Base-by-base conservation (phyloP, 495 filamentous ascomycete genomes). In the Rostrohypoxylon terebratum region DNA sequence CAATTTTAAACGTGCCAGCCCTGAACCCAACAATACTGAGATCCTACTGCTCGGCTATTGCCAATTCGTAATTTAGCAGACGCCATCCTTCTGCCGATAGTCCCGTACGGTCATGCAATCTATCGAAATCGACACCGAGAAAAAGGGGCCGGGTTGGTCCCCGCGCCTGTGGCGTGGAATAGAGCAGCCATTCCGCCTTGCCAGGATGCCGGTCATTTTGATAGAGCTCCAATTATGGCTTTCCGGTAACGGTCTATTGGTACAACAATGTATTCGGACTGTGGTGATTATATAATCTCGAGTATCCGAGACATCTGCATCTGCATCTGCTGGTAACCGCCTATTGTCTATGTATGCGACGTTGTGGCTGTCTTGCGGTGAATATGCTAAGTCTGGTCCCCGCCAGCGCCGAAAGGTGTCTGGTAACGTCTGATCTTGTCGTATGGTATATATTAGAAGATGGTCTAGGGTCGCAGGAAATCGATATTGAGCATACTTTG, bases 111-210 rank as follows among this genome's bases (percentile, higher is more conserved):
- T 8, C 11, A 69, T 38, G 69, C 40, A 65, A 50, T 40, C 44
- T 38, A 42, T 68, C 57, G 2, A 57, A 74, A 63, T 33, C 21
- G 57, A 69, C 71, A 66, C 71, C 66, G 61, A 66, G n/a, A 16
- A 64, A 53, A 16, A 54, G 34, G 45, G 53, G 13, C 33, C 20
- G 42, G 53, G 10, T 36, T 7, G 61, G 23, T 34, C 28, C 60
- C 38, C 36, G 16, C 25, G 51, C 10, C n/a, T 33, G 45, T 63
- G 44, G 53, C 16, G 50, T 10, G 58, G 58, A 38, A 28, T 23
- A 60, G 23, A 53, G 42, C 55, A 44, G 36, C 23, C 44, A 68
- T 53, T 67, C 60, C 33, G 65, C 59, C 59, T 60, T 68, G 59
- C 53, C 60, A 60, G 57, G 51, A 21, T 42, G 33, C 6, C 21